phyloP scores from a whole-genome alignment of 1,284 basidiomycete genomes.

The Grifola frondosa region DNA sequence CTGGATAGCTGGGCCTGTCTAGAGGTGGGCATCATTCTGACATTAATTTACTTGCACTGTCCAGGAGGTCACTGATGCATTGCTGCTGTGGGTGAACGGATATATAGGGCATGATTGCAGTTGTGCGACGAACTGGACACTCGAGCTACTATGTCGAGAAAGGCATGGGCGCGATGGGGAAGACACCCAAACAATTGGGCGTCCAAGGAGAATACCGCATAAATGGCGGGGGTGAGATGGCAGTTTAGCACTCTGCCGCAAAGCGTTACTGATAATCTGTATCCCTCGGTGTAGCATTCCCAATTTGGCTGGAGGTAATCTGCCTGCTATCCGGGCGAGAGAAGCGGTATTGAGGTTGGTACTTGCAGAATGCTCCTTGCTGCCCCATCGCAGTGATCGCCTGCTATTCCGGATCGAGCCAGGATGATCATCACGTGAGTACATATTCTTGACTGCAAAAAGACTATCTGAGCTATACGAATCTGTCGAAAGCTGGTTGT shows the following conservation, averaged over 20 bases:
- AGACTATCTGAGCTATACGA: constrained; percentile 1
- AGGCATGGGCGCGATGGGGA: constrained; percentile 78
- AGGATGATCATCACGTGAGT: constrained; percentile 75
- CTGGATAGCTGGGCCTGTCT: constrained; percentile 76
- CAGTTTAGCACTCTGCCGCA: too few species aligned
- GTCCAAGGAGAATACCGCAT: constrained; percentile 61
- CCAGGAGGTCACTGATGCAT: neutral
- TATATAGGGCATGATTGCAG: constrained; percentile 62
- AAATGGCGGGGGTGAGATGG: constrained; percentile 68
- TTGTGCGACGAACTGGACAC: constrained; percentile 78
- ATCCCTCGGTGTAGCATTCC: constrained; percentile 55
- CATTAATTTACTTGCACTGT: too few species aligned
- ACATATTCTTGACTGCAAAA: neutral
- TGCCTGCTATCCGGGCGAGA: constrained; percentile 5
- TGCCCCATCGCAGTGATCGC: constrained; percentile 79
- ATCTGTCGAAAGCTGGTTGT: constrained; percentile 52
- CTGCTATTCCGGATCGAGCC: constrained; percentile 78
- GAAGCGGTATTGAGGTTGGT: constrained; percentile 4
- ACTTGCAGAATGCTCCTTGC: constrained; percentile 68
- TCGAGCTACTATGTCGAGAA: constrained; percentile 82
- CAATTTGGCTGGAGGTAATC: constrained; percentile 76
- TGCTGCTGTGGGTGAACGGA: constrained; percentile 1
- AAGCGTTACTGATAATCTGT: constrained; percentile 6
- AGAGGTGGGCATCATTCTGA: constrained; percentile 39
- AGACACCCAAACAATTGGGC: constrained; percentile 67